These are phyloP conservation scores for Fusarium keratoplasticum DNA, from an alignment of 2,329 filamentous ascomycete species.

Conservation along the genomic window DNA sequence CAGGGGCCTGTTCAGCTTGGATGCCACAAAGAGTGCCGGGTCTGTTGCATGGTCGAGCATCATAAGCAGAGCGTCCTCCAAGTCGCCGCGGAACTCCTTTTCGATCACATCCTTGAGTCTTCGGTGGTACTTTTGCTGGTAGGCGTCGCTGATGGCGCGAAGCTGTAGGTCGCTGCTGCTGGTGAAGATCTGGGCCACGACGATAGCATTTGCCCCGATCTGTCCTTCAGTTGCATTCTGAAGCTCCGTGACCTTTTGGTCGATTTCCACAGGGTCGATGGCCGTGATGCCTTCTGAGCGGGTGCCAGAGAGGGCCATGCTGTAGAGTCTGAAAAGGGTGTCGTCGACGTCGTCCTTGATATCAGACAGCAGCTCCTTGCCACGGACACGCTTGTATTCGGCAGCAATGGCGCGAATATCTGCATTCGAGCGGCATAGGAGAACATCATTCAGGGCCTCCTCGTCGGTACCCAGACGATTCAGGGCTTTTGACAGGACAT, in stretches of 20 bases:
- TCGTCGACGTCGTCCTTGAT: conserved; percentile 49
- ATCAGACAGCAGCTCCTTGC: conserved; percentile 46
- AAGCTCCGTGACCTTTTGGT: conserved; percentile 49
- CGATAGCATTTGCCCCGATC: conserved; percentile 45
- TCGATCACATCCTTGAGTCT: conserved; percentile 49
- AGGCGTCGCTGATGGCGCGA: conserved; percentile 44
- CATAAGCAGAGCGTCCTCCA: conserved; percentile 48
- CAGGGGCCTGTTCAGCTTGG: conserved; percentile 41
- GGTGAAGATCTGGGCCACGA: conserved; percentile 49
- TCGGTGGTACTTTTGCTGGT: conserved; percentile 49
- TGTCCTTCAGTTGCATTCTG: conserved; percentile 49
- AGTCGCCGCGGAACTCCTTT: conserved; percentile 50
- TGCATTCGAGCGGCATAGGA: conserved; percentile 51
- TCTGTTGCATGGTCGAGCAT: conserved; percentile 45
- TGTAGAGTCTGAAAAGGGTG: conserved; percentile 48
- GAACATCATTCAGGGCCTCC: conserved; percentile 49
- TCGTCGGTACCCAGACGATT: conserved; percentile 49
- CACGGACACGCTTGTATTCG: conserved; percentile 45
- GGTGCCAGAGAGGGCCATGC: conserved; percentile 46
- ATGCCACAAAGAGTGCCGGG: conserved; percentile 41
- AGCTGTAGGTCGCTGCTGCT: conserved; percentile 49
- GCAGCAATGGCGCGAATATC: conserved; percentile 49
- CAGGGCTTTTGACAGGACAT: conserved; percentile 46
- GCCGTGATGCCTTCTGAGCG: conserved; percentile 46
- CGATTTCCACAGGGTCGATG: conserved; percentile 45